Evolutionary conservation across 2,329 filamentous ascomycete genomes (phyloP).

Genomic region (Karstenula rhodostoma): DNA sequence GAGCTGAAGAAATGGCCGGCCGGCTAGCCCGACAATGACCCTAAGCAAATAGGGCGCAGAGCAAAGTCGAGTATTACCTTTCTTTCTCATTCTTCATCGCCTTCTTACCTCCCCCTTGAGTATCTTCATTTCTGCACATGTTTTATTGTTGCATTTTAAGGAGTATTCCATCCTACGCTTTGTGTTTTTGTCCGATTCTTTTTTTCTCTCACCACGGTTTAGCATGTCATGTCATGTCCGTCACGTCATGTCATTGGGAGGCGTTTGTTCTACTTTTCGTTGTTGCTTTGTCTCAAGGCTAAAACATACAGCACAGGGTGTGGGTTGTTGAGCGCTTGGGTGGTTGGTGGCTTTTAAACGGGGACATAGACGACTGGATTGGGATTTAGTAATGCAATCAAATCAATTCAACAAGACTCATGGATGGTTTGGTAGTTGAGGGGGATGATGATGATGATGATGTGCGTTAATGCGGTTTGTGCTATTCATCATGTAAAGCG

Average conservation of each 20-base stretch:
- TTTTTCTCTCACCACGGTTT: background rate
- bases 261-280: constrained; percentile 3
- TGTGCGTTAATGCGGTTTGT: no score
- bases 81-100: background rate
- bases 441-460: no score
- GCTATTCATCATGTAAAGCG: no score
- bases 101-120: background rate
- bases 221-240: constrained; percentile 2
- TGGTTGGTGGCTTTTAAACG: no score
- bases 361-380: no score
- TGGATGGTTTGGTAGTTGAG: no score
- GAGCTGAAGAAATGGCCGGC: no score
- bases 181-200: background rate
- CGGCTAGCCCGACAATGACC: background rate
- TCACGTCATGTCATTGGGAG: constrained; percentile 14
- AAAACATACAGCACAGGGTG: background rate
- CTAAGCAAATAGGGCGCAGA: background rate
- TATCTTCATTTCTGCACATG: constrained; percentile 1
- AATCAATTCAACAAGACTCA: no score
- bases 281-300: background rate
- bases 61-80: background rate
- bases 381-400: no score
- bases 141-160: constrained; percentile 4
- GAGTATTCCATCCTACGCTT: background rate
- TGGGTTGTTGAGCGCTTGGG: background rate